These are phyloP conservation scores for Solanum chacoense DNA, from an alignment of 305 asterid genomes.

Conservation along the genomic window DNA sequence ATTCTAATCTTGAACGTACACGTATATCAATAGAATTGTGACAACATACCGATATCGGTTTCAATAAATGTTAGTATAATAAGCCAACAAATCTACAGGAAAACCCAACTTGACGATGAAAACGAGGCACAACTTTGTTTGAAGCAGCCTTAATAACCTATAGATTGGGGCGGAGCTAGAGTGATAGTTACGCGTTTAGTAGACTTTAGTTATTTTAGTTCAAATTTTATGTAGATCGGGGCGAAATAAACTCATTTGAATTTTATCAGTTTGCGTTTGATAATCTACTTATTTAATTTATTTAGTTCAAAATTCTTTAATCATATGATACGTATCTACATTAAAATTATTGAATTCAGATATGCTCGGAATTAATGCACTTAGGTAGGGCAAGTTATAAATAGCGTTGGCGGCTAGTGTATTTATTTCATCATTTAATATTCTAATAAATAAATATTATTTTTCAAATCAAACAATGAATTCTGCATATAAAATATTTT, in stretches of 20 bases:
- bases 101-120: neutral
- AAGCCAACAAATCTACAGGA: neutral
- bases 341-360: neutral
- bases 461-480: neutral
- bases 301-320: neutral
- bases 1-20: neutral
- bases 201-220: neutral
- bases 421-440: neutral
- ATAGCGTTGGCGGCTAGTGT: neutral
- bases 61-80: neutral
- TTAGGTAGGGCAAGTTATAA: neutral
- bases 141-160: neutral
- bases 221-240: neutral
- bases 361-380: neutral
- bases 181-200: neutral
- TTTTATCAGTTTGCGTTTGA: neutral
- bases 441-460: neutral
- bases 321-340: neutral
- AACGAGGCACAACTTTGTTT: neutral
- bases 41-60: neutral
- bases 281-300: neutral
- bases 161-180: accelerated
- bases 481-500: neutral
- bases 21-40: neutral
- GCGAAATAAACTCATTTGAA: neutral